phyloP scores from a whole-genome alignment of 176 grass and related monocot species.

The Zizania latifolia region DNA sequence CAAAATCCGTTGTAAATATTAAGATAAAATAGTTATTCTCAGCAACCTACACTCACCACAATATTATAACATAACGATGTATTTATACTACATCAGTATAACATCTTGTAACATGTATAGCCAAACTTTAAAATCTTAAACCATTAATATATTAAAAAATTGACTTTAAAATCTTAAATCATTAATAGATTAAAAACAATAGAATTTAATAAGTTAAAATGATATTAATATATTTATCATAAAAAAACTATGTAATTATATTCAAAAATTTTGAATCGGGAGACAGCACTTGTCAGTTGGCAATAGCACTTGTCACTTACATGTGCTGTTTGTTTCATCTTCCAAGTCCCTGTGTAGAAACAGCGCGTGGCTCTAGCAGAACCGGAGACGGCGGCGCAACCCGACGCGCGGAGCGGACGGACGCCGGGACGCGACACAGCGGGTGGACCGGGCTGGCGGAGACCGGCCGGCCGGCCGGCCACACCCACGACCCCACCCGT shows the following conservation, averaged over 20 bases:
- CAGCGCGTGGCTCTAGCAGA: not conserved
- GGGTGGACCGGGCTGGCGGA: slow-evolving; percentile 25
- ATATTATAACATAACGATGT: no score
- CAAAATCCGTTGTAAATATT: not conserved
- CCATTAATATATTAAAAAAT: no score
- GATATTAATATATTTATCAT: no score
- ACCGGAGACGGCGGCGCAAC: slow-evolving; percentile 2
- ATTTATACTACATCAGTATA: no score
- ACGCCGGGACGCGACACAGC: no score
- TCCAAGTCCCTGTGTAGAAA: not conserved
- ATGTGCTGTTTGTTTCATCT: not conserved
- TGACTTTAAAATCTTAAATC: no score
- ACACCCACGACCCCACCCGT: not conserved
- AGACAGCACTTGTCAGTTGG: not conserved
- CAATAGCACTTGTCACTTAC: no score
- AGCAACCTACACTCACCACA: not conserved
- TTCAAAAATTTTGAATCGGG: not conserved
- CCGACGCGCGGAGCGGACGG: slow-evolving; percentile 10
- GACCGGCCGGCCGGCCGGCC: not conserved
- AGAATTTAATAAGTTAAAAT: no score
- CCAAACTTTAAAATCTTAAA: no score
- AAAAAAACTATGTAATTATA: no score
- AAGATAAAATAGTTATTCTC: not conserved
- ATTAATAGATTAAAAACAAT: no score
- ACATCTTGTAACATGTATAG: no score